These are phyloP conservation scores for Borovskyia barvae DNA, from an alignment of 208 protist species.

Conservation along the genomic window DNA sequence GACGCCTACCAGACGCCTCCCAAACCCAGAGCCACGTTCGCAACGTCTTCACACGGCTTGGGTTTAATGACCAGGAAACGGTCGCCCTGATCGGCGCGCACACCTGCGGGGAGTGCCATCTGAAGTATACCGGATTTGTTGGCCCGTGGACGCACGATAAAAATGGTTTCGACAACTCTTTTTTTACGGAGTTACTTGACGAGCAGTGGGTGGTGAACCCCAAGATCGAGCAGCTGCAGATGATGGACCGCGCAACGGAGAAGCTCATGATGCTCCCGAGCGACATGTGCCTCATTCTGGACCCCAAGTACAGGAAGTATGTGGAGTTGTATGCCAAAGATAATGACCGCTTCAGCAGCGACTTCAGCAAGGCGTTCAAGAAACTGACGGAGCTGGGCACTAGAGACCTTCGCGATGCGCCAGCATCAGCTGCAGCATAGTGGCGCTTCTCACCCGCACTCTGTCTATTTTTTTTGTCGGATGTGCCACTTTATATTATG, in stretches of 20 bases:
- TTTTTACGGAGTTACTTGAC: conserved; percentile 83
- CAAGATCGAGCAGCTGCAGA: conserved; percentile 57
- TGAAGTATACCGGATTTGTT: conserved; percentile 75
- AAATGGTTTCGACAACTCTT: conserved; percentile 91
- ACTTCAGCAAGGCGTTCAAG: conserved; percentile 84
- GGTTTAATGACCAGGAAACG: conserved; percentile 93
- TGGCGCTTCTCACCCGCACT: background rate
- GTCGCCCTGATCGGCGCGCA: conserved; percentile 92
- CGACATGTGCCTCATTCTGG: conserved; percentile 83
- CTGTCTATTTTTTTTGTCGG: background rate
- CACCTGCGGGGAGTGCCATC: conserved; percentile 89
- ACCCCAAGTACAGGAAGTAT: conserved; percentile 76
- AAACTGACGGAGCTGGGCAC: conserved; percentile 74
- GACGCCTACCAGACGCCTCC: conserved; percentile 86
- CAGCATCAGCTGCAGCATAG: background rate
- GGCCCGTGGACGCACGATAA: conserved; percentile 92
- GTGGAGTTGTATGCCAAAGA: conserved; percentile 91
- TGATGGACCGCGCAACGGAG: conserved; percentile 72
- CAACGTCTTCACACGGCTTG: conserved; percentile 89
- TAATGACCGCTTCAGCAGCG: conserved; percentile 83
- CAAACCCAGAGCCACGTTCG: conserved; percentile 78
- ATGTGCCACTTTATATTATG: background rate
- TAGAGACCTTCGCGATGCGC: conserved; percentile 22
- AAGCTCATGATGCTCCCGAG: conserved; percentile 93
- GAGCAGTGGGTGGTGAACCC: conserved; percentile 83